These are phyloP conservation scores for Geotrichum phurueaensis DNA, from an alignment of 1,139 yeast genomes.

Conservation along the genomic window DNA sequence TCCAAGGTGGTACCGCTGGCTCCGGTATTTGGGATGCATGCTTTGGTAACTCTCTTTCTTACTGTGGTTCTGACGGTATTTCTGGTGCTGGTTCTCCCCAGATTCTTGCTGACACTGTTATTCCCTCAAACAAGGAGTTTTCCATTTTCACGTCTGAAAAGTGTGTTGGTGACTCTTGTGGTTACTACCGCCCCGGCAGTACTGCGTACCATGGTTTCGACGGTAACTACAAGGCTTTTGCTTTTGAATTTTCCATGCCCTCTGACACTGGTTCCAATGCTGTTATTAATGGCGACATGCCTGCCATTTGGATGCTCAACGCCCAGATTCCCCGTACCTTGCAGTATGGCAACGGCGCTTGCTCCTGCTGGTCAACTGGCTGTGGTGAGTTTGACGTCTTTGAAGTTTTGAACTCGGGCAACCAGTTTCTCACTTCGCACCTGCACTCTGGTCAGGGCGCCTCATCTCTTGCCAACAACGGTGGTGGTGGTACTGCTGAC, in stretches of 20 bases:
- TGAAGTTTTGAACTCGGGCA: slow-evolving; percentile 72
- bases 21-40: slow-evolving; percentile 80
- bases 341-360: slow-evolving; percentile 70
- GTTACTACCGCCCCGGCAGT: slow-evolving; percentile 75
- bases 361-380: slow-evolving; percentile 95
- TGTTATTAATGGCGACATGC: slow-evolving; percentile 66
- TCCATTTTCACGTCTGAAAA: slow-evolving; percentile 64
- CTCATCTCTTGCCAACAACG: slow-evolving; percentile 1
- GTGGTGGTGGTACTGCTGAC: slow-evolving; percentile 83
- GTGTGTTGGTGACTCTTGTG: slow-evolving; percentile 61
- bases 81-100: slow-evolving; percentile 58
- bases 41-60: slow-evolving; percentile 86
- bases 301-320: slow-evolving; percentile 92
- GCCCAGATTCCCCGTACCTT: slow-evolving; percentile 91
- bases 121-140: slow-evolving; percentile 70
- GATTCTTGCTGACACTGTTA: slow-evolving; percentile 55
- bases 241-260: slow-evolving; percentile 91
- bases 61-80: slow-evolving; percentile 66
- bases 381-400: slow-evolving; percentile 95
- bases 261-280: slow-evolving; percentile 42
- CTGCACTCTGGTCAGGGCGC: slow-evolving; percentile 81
- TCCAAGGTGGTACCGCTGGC: slow-evolving; percentile 69
- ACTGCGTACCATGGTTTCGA: slow-evolving; percentile 89
- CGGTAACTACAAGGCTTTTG: slow-evolving; percentile 68
- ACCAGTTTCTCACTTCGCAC: slow-evolving; percentile 68